Conservation (phyloP, 2,329 filamentous ascomycete genomes). For the Zymoseptoria brevis region DNA sequence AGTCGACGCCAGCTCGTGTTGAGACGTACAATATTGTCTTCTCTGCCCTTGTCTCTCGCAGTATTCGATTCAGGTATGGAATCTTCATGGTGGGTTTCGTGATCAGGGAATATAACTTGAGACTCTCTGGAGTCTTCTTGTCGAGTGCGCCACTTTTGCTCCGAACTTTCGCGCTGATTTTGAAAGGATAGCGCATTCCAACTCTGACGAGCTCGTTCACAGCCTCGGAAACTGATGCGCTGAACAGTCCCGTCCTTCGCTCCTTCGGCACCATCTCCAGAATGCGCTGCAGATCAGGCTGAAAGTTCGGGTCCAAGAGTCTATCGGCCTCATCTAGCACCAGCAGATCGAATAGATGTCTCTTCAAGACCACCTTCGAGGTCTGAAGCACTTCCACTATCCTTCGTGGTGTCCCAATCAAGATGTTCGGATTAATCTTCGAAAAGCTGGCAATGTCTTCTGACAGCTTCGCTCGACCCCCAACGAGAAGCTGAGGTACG, state of each 20-base stretch:
- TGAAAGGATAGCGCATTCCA: conserved; percentile 86
- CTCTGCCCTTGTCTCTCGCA: conserved; percentile 57
- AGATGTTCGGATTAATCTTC: conserved; percentile 73
- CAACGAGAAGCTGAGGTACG: conserved; percentile 80
- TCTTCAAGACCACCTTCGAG: conserved; percentile 38
- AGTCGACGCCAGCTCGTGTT: conserved; percentile 90
- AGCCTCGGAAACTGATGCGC: conserved; percentile 90
- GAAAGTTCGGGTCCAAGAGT: conserved; percentile 87
- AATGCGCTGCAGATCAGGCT: conserved; percentile 80
- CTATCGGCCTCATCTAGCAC: conserved; percentile 93
- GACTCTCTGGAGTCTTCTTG: conserved; percentile 77
- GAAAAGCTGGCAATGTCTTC: conserved; percentile 84
- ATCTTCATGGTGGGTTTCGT: conserved; percentile 73
- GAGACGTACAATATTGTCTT: conserved; percentile 88
- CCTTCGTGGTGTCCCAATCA: conserved; percentile 85
- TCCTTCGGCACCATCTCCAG: conserved; percentile 82
- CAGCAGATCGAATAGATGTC: conserved; percentile 65
- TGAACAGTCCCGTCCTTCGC: conserved; percentile 85
- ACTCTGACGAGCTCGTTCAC: conserved; percentile 88
- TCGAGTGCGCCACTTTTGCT: conserved; percentile 65
- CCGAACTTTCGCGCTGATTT: conserved; percentile 89
- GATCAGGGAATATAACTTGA: conserved; percentile 83
- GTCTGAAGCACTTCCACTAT: conserved; percentile 82
- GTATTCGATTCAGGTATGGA: conserved; percentile 61
- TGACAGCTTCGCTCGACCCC: conserved; percentile 69